Conservation (phyloP, 176 grass and related monocot genomes). For the Eragrostis curvula region DNA sequence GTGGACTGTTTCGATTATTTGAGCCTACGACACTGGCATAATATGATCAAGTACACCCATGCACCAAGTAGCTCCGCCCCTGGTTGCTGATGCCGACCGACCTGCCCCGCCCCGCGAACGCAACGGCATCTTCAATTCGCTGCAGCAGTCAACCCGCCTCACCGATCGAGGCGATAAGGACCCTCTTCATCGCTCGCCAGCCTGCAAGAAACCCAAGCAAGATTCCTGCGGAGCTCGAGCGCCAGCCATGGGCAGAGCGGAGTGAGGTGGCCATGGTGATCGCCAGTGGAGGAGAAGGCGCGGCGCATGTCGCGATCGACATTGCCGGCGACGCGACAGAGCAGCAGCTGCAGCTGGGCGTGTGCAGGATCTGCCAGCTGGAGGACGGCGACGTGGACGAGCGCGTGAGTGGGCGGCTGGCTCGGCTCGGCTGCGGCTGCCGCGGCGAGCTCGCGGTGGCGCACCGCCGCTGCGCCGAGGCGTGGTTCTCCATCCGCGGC, state of each 20-base stretch:
- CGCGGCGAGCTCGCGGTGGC: conserved; percentile 67
- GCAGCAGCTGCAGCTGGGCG: neutral
- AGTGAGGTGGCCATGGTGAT: conserved; percentile 31
- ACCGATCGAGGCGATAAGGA: conserved; percentile 15
- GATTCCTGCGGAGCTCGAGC: neutral
- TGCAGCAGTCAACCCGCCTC: conserved; percentile 40
- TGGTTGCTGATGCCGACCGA: neutral
- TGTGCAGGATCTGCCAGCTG: conserved; percentile 59
- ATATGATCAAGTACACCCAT: no score
- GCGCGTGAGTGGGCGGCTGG: conserved; percentile 40
- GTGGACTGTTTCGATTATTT: no score
- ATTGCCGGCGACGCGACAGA: neutral
- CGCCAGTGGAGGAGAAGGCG: neutral
- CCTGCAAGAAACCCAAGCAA: neutral
- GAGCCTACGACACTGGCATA: no score
- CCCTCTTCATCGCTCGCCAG: neutral
- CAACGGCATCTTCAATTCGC: no score
- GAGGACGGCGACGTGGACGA: conserved; percentile 31
- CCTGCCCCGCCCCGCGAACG: neutral
- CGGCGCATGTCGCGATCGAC: conserved; percentile 15
- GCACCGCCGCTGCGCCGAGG: conserved; percentile 71
- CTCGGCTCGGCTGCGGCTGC: conserved; percentile 72
- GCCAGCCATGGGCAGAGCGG: neutral
- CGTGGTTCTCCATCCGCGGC: conserved; percentile 80
- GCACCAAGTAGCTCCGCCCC: no score